Evolutionary conservation across 148 eudicot genomes (phyloP).

Genomic region (Camellia granthamiana): DNA sequence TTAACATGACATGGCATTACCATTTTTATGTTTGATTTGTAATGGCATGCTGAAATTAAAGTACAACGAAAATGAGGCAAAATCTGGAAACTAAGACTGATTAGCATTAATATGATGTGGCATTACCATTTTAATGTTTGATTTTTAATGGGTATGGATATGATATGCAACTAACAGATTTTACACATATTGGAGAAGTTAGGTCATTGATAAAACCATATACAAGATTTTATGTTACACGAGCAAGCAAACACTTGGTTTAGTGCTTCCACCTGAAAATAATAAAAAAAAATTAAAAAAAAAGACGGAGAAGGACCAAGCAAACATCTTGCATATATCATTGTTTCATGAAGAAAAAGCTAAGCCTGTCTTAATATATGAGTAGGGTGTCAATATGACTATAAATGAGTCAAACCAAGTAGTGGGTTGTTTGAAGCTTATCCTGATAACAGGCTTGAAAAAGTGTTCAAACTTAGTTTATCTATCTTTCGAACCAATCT

Average conservation of each 20-base stretch:
- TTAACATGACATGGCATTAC: background rate
- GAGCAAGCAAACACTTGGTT: background rate
- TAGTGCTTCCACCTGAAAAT: background rate
- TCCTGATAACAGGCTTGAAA: too few relatives aligned
- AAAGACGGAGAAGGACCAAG: too few relatives aligned
- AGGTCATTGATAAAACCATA: background rate
- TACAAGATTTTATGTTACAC: background rate
- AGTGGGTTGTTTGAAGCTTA: too few relatives aligned
- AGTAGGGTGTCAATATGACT: background rate
- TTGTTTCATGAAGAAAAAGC: background rate
- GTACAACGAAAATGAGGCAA: background rate
- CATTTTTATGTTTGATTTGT: background rate
- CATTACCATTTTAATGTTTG: background rate
- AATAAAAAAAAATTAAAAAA: too few relatives aligned
- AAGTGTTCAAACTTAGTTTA: too few relatives aligned
- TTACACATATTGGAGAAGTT: background rate
- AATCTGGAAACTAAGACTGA: background rate
- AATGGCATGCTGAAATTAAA: background rate
- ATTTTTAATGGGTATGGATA: background rate
- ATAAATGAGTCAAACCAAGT: too few relatives aligned
- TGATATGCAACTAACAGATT: background rate
- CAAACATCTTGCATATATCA: background rate
- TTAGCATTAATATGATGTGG: background rate
- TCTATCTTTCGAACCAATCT: too few relatives aligned
- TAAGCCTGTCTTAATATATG: background rate